These are phyloP conservation scores for Tieghemiomyces parasiticus DNA, from an alignment of 192 early-diverging fungal genomes.

Conservation along the genomic window DNA sequence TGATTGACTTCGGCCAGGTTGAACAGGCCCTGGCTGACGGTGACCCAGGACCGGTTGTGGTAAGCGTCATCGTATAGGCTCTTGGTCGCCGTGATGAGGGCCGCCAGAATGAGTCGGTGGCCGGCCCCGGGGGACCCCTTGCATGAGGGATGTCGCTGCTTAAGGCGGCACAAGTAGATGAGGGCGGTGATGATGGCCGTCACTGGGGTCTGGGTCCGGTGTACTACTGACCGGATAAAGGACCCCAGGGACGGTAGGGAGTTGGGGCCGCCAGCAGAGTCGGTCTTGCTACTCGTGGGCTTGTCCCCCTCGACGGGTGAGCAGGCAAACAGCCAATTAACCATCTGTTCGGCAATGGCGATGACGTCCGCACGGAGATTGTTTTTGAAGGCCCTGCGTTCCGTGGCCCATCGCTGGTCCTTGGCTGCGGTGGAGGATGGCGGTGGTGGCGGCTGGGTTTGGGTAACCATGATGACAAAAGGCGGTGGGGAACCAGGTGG, in stretches of 20 bases:
- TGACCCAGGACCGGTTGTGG: conserved; percentile 50
- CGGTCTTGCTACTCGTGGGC: background rate
- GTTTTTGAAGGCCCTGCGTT: conserved; percentile 1
- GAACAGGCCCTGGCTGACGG: conserved; percentile 39
- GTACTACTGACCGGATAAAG: conserved; percentile 31
- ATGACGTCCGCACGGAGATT: conserved; percentile 9
- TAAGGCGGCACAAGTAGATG: conserved; percentile 34
- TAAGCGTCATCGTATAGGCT: conserved; percentile 53
- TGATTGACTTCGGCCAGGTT: conserved; percentile 40
- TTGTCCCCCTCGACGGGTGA: background rate
- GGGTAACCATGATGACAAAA: background rate
- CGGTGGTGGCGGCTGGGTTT: background rate
- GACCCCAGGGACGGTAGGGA: conserved; percentile 5
- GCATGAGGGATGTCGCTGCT: conserved; percentile 32
- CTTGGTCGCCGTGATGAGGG: conserved; percentile 52
- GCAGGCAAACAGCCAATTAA: conserved; percentile 9
- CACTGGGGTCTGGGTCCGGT: conserved; percentile 34
- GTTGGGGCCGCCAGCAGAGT: background rate
- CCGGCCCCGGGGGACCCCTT: conserved; percentile 36
- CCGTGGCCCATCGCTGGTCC: background rate
- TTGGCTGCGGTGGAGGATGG: background rate
- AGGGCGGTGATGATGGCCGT: conserved; percentile 35
- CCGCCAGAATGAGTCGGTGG: conserved; percentile 46
- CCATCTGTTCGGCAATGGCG: conserved; percentile 11
- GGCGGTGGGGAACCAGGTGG: background rate